Evolutionary conservation across 768 basidiomycete species (phyloP).

Genomic region (Mycena polygramma): DNA sequence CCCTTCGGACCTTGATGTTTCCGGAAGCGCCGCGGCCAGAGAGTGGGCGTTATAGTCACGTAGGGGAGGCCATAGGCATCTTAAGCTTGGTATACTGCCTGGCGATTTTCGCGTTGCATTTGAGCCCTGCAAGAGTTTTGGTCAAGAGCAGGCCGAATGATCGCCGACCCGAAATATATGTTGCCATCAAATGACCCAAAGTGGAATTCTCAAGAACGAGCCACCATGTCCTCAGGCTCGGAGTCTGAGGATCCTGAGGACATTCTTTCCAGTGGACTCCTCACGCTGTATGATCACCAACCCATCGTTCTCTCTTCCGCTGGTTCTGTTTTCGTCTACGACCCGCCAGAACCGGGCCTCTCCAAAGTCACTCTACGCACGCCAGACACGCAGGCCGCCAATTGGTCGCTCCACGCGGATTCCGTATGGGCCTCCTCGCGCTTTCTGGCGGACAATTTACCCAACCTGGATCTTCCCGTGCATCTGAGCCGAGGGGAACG

Average conservation of each 20-base stretch:
- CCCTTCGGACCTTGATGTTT: background rate
- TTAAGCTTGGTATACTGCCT: too few species aligned
- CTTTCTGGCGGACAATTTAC: slow-evolving; percentile 75
- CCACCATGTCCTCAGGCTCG: background rate
- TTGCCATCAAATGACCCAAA: background rate
- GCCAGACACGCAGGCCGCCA: slow-evolving; percentile 75
- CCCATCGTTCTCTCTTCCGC: slow-evolving; percentile 73
- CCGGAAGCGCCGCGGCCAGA: too few species aligned
- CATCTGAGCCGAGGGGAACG: slow-evolving; percentile 38
- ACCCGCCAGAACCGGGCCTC: slow-evolving; percentile 34
- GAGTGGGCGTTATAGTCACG: too few species aligned
- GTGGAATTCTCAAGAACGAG: background rate
- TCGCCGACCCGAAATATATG: background rate
- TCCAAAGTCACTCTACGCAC: slow-evolving; percentile 61
- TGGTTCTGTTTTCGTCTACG: slow-evolving; percentile 66
- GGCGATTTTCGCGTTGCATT: too few species aligned
- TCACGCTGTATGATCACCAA: slow-evolving; percentile 70
- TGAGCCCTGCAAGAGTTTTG: too few species aligned
- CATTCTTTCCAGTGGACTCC: slow-evolving; percentile 74
- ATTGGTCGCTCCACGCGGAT: slow-evolving; percentile 84
- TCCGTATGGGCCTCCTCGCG: slow-evolving; percentile 81
- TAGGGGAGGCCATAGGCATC: too few species aligned
- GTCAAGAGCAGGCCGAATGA: background rate
- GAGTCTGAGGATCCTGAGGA: slow-evolving; percentile 66
- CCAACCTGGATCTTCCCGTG: slow-evolving; percentile 54